Evolutionary conservation across 163 green algal genomes (phyloP), one percentile per base, ranked within the genome.

Genomic region (Scenedesmus sp.): DNA sequence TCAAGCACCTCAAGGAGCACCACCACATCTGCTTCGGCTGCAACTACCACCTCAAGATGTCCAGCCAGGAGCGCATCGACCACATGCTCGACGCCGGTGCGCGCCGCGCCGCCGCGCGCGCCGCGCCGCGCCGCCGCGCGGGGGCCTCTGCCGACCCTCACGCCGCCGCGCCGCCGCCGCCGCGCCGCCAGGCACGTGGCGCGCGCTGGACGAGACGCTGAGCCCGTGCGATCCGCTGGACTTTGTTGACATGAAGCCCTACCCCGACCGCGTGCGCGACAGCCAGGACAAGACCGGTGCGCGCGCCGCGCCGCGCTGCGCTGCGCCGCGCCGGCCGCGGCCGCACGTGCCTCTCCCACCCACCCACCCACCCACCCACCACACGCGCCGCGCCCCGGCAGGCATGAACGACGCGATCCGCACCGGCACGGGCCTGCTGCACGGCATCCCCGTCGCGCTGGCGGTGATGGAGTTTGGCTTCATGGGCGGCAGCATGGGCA

Each of bases 401-500:
- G 87, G 78, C 63, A 80, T 80, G 67, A 78, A 88, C 60, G 85
- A 90, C 60, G 85, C 74, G 44, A 63, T 90, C 13, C 75, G 83
- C 57, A 85, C 84, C 17, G 87, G 86, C 67, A 89, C 85, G 2
- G 87, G 87, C 39, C 36, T 89, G 69, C 83, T 91, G 69, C 87
- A 94, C 70, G 89, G 88, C 69, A 94, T 94, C 71, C 91, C 88
- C 39, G 76, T 95, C 22, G 88, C 87, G 44, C 72, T 94, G 67
- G 91, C 84, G 33, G 88, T 94, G 22, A 92, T 93, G 89, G 89
- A 95, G 62, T 95, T 95, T 77, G 74, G 79, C 60, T 95, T 91
- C 88, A 93, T 95, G 89, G 90, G 89, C 24, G 90, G 90, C 70
- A 87, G 63, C 58, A 94, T 95, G 89, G 90, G 90, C 45, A 86